Base-by-base conservation (phyloP, 371 early-diverging fungal species). In the Coemansia sp. region DNA sequence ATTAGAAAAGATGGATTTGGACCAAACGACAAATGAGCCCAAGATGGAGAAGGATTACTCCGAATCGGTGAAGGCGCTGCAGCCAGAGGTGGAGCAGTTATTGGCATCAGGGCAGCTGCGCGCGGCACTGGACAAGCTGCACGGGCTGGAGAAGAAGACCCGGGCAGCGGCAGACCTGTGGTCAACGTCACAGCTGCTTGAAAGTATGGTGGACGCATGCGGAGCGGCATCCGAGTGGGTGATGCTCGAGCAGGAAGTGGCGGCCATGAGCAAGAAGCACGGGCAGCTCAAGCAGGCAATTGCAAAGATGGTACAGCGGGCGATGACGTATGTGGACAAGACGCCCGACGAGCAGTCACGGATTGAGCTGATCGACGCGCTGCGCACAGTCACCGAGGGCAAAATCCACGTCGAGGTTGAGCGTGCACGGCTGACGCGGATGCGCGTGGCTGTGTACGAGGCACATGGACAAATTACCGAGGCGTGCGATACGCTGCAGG, bases 391-490 rank as follows among this genome's bases (percentile, higher is more conserved):
- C 4, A 99, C 99, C 3, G 99, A 98, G 69, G 99, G 97, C 65
- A 98, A 97, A 92, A 97, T 99, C 57, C 96, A 92, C 78, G 95
- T 99, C 9, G 99, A 99, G 83, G 95, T 95, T 9, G 97, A 97
- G 80, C 88, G 97, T 32, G 99, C 99, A 24, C 89, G 96, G 13
- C 82, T 99, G 63, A 97, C 98, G 5, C 88, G 92, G 44, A 89
- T 89, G 67, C 82, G 97, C 57, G 85, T 94, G 53, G 90, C 88
- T 67, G 94, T 98, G 62, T 86, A 88, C 57, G 99, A 97, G 80
- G 85, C 88, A 39, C 94, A 97, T 71, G 97, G 97, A 11, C 90
- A 95, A 54, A 84, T 93, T 29, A 85, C 73, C 7, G 94, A 94
- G 73, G 99, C 99, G 3, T 93, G 94, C 21, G 96, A 96, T 69